A percentile compares a stretch with the other conserved stretches of the same genome.
These are phyloP conservation scores for Tuber calosporum DNA, from an alignment of 495 filamentous ascomycete species.

Conservation along the genomic window DNA sequence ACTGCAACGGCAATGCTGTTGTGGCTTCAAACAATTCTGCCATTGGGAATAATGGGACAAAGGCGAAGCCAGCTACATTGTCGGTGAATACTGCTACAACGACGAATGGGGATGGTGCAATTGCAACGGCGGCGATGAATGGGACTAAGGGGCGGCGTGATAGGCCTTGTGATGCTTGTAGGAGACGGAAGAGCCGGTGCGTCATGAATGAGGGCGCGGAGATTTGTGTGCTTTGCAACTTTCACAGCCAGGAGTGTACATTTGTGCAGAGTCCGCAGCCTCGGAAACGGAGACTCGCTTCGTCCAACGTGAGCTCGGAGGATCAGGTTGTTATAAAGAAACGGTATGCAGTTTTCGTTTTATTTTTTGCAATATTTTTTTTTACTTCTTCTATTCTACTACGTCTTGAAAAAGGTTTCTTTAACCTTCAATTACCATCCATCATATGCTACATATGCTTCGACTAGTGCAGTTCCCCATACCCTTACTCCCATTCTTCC, in stretches of 20 bases:
- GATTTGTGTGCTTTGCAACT: slow-evolving; percentile 57
- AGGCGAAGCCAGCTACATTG: not conserved
- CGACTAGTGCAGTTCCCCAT: not conserved
- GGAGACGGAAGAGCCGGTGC: slow-evolving; percentile 78
- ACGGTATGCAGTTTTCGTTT: slow-evolving; percentile 48
- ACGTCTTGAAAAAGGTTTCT: not conserved
- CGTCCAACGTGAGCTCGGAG: slow-evolving; percentile 50
- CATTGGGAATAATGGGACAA: not conserved
- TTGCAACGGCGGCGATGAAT: slow-evolving; percentile 17
- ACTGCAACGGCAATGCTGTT: slow-evolving; percentile 16
- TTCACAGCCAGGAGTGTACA: slow-evolving; percentile 57
- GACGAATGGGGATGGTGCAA: slow-evolving; percentile 1
- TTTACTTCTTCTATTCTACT: not conserved
- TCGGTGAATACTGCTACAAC: not conserved
- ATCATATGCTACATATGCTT: not conserved
- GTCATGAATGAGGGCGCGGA: slow-evolving; percentile 70
- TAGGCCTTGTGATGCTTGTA: slow-evolving; percentile 67
- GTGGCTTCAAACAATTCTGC: slow-evolving; percentile 16
- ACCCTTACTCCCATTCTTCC: not conserved
- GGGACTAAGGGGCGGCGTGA: slow-evolving; percentile 44
- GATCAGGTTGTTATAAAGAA: slow-evolving; percentile 53
- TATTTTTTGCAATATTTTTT: slow-evolving; percentile 18
- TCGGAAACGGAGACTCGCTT: slow-evolving; percentile 65
- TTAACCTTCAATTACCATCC: not conserved
- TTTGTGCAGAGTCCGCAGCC: slow-evolving; percentile 59